Evolutionary conservation across 2,329 filamentous ascomycete species (phyloP), one percentile per base, ranked within the genome.

Genomic region (Aspergillus pseudoviridinutans): DNA sequence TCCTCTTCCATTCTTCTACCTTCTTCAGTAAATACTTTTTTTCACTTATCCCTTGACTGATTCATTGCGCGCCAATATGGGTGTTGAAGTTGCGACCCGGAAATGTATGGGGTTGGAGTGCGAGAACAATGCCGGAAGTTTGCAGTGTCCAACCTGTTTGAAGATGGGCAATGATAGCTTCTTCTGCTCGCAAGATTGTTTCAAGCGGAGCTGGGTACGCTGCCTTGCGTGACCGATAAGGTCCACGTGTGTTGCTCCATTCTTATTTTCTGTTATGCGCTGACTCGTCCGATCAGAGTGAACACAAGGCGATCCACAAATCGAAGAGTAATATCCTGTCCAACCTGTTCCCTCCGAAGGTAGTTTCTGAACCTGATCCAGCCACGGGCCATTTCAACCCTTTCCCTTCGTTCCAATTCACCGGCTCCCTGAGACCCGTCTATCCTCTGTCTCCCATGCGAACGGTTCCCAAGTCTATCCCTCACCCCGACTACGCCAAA

Each of bases 111-210:
- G 94, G 51, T 81, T 82, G 58, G 91, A 95, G 74, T 99, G 94
- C 81, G 81, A 84, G 44, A 96, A 97, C 62, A 88, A 93, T 62
- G 92, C 92, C 57, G 88, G 91, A 59, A 82, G 87, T 54, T 80
- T 99, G 50, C 92, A 97, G 76, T 99, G 94, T 76, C 94, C 94
- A 55, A 97, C 91, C 51, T 99, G 94, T 74, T 82, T 97, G 69
- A 97, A 96, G 78, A 80, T 92, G 49, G 90, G 89, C 54, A 88
- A 92, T 72, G 91, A 94, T 70, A 96, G 91, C 79, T 97, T 87
- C 78, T 99, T 97, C 79, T 99, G 94, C 80, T 92, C 92, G 28
- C 94, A 99, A 76, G 94, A 97, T 68, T 99, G 94, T 81, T 99
- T 99, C 80, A 97, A 97, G 83, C 88, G 87, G 76, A 99, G 92